Base-by-base conservation (phyloP, 768 basidiomycete genomes). In the Steccherinum ochraceum region DNA sequence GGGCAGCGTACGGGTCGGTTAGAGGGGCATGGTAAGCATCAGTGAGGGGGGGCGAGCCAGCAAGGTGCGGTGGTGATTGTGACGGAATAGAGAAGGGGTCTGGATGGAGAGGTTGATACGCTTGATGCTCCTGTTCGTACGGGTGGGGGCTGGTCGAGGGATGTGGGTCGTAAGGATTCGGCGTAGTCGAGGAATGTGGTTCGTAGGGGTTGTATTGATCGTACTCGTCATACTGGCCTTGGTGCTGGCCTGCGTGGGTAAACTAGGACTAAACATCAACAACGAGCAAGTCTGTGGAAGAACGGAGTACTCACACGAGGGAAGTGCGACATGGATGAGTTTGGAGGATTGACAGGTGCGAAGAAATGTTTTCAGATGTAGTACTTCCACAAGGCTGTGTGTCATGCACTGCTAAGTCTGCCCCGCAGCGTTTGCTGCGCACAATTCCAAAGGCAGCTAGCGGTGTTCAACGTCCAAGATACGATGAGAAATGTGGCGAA, bases 201-300 rank as follows among this genome's bases (percentile, higher is more conserved):
- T 76, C 75, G 52, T 73, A 74, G 4, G 73, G 72, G 44, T 66
- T 68, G 7, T 7, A 16, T 7, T 7, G 7, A 50, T 63, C 43
- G 55, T 84, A 80, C 5, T 78, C 74, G 53, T 69, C 71, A 64
- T 82, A 82, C 56, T 84, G 83, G 12, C 72, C 79, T 64, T n/a
- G 30, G 48, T 86, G 82, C 56, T 84, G 83, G 12, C 72, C 79
- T 64, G n/a, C 39, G 48, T 86, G 82, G 64, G 87, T 82, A 3
- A 80, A 75, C 81, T 86, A 49, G 24, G 30, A 30, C 25, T 20
- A 53, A 25, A 35, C 13, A 30, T 54, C 56, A 49, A 50, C 18
- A 16, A 16, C 40, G 26, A 25, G n/a, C n/a, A n/a, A n/a, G n/a
- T n/a, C n/a, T n/a, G n/a, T n/a, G n/a, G n/a, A n/a, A n/a, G n/a